Evolutionary conservation across 495 filamentous ascomycete genomes (phyloP).

Genomic region (Arthonia radiata): DNA sequence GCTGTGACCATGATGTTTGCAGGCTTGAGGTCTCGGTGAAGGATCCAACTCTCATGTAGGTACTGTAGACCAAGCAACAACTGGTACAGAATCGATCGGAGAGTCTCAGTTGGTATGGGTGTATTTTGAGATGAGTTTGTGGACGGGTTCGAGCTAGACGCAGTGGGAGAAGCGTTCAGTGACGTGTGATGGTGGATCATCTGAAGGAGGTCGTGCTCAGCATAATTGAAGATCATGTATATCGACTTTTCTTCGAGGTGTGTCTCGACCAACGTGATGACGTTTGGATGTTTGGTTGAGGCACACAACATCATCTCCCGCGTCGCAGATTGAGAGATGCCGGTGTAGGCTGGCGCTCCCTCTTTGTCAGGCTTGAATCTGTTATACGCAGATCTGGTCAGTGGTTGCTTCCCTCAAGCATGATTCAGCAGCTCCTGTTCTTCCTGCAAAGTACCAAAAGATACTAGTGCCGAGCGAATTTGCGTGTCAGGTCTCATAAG

Average conservation of each 20-base stretch:
- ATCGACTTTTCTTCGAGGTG: constrained; percentile 98
- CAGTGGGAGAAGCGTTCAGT: too few species aligned
- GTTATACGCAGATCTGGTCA: too few species aligned
- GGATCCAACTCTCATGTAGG: constrained; percentile 87
- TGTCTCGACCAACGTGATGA: constrained; percentile 82
- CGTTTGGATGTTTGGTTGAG: constrained; percentile 69
- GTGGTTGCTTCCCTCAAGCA: too few species aligned
- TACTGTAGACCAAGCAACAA: constrained; percentile 85
- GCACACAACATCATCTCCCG: constrained; percentile 98
- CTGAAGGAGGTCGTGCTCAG: constrained; percentile 87
- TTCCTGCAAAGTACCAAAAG: too few species aligned
- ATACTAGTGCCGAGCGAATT: too few species aligned
- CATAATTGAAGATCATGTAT: constrained; percentile 99
- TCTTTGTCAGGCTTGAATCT: constrained; percentile 99
- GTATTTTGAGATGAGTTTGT: too few species aligned
- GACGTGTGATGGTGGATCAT: constrained; percentile 98
- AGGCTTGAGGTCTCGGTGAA: constrained; percentile 90
- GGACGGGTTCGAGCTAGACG: too few species aligned
- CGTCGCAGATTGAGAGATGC: constrained; percentile 89
- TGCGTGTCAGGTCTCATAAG: too few species aligned
- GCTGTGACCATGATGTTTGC: constrained; percentile 98
- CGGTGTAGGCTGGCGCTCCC: constrained; percentile 77
- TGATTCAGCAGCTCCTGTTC: too few species aligned
- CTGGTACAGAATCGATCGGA: constrained; percentile 86
- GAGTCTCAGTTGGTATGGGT: too few species aligned